These are phyloP conservation scores for Colletotrichum nymphaeae DNA, from an alignment of 2,329 filamentous ascomycete genomes.

Conservation along the genomic window DNA sequence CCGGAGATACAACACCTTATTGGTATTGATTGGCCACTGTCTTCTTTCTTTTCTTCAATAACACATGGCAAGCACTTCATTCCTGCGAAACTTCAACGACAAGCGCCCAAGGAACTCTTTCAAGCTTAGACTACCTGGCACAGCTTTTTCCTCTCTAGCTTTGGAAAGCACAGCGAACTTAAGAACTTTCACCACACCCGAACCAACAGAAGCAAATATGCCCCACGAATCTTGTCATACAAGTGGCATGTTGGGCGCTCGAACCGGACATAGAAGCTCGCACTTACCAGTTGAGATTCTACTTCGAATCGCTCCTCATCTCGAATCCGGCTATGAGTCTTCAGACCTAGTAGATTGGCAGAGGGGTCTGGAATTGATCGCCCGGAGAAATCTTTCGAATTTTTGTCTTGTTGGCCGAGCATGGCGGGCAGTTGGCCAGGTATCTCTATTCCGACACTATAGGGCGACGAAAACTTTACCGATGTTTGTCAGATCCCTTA, in stretches of 20 bases:
- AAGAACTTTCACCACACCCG: not conserved
- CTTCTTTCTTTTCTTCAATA: no score
- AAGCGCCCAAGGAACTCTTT: not conserved
- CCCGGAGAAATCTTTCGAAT: not conserved
- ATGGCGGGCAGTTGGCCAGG: not conserved
- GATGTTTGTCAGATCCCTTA: not conserved
- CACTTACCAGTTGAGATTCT: not conserved
- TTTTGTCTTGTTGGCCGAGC: not conserved
- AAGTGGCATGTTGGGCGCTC: not conserved
- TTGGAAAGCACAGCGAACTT: not conserved
- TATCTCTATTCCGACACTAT: not conserved
- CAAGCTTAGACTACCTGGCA: not conserved
- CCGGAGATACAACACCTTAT: no score
- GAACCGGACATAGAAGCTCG: not conserved
- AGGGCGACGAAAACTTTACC: not conserved
- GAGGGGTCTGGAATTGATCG: not conserved
- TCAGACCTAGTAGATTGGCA: not conserved
- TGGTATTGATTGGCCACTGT: no score
- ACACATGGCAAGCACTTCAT: no score
- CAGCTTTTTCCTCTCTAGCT: not conserved
- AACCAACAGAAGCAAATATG: not conserved
- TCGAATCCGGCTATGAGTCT: not conserved
- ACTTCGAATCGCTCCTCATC: not conserved
- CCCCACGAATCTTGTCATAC: not conserved
- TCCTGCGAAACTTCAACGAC: no score